A percentile compares a stretch with the other conserved stretches of the same genome.
Evolutionary conservation across 352 stramenopile genomes (phyloP).

Genomic region (Globisporangium okanoganense): DNA sequence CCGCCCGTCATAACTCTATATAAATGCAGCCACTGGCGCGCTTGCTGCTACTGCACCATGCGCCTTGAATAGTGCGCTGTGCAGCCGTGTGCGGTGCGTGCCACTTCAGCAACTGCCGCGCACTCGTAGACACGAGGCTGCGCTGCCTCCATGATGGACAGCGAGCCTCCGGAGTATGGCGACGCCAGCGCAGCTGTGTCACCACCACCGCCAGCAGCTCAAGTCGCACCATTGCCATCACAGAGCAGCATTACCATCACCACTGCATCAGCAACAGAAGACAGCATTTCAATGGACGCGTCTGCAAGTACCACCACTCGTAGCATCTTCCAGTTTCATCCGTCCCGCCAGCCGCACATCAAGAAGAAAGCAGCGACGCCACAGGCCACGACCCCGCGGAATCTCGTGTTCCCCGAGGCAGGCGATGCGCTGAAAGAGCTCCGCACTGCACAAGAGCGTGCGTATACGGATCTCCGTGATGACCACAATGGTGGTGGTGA

Average conservation of each 20-base stretch:
- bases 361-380: slow-evolving; percentile 18
- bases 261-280: not conserved
- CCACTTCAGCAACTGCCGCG: not conserved
- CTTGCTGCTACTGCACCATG: not conserved
- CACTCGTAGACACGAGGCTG: not conserved
- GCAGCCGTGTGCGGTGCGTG: not conserved
- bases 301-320: not conserved
- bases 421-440: slow-evolving; percentile 12
- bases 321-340: not conserved
- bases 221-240: not conserved
- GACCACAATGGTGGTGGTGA: not conserved
- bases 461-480: not conserved
- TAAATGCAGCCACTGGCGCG: not conserved
- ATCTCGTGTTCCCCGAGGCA: slow-evolving; percentile 35
- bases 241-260: not conserved
- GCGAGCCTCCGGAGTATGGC: not conserved
- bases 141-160: not conserved
- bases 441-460: not conserved
- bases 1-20: not conserved
- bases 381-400: slow-evolving; percentile 27
- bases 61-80: not conserved
- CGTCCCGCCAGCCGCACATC: not conserved
- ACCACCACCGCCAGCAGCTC: not conserved
- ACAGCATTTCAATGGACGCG: not conserved
- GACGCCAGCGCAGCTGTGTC: not conserved